Percentiles rank a stretch among this genome's conserved stretches.
These are phyloP conservation scores for Ceratocystis harringtonii DNA, from an alignment of 2,329 filamentous ascomycete genomes.

Conservation along the genomic window DNA sequence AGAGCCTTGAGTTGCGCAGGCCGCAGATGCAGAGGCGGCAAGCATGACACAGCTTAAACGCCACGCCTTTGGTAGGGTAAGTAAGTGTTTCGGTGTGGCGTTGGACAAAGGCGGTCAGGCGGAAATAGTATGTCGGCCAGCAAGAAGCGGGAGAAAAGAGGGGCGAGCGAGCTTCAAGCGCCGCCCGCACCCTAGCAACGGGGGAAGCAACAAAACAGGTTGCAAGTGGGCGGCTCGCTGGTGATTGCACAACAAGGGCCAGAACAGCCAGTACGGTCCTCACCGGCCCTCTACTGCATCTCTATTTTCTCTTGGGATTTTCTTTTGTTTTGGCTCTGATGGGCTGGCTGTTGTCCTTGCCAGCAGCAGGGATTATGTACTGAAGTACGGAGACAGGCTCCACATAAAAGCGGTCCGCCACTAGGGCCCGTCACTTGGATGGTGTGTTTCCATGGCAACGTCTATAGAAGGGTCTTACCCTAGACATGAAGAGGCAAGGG, in stretches of 20 bases:
- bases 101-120: conserved; percentile 13
- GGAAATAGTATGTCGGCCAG: neutral
- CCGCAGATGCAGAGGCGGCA: neutral
- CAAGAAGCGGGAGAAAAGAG: conserved; percentile 8
- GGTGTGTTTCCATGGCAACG: conserved; percentile 16
- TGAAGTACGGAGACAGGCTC: conserved; percentile 13
- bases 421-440: conserved; percentile 13
- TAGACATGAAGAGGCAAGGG: neutral
- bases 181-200: neutral
- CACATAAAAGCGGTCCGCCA: conserved; percentile 6
- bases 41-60: neutral
- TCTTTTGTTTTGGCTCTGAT: neutral
- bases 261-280: too few relatives aligned
- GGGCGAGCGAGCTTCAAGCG: neutral
- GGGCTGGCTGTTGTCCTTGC: neutral
- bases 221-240: too few relatives aligned
- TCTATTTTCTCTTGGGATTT: conserved; percentile 10
- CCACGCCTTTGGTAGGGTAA: neutral
- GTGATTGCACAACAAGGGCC: too few relatives aligned
- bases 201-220: too few relatives aligned
- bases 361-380: neutral
- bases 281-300: too few relatives aligned
- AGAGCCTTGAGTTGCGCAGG: neutral
- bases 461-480: conserved; percentile 14
- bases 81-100: neutral